These are phyloP conservation scores for Ceratobasidium sp. DNA, from an alignment of 1,284 basidiomycete genomes.

Conservation along the genomic window DNA sequence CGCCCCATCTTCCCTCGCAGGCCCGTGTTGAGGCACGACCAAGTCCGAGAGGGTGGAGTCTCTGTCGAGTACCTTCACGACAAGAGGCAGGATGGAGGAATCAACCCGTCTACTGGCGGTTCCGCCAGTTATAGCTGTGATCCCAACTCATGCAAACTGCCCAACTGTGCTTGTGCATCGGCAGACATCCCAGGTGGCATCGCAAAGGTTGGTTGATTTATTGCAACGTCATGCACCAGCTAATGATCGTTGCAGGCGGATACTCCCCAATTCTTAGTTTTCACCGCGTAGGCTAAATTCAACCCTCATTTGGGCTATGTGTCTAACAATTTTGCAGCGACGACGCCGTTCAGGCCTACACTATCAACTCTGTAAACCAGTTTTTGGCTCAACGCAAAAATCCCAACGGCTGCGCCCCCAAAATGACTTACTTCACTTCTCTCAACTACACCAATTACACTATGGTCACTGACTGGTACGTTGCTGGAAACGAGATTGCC, in stretches of 20 bases:
- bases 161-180: constrained; percentile 77
- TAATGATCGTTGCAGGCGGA: constrained; percentile 59
- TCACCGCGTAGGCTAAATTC: constrained; percentile 60
- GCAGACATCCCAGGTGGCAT: constrained; percentile 76
- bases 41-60: constrained; percentile 58
- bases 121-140: constrained; percentile 75
- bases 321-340: constrained; percentile 48
- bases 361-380: constrained; percentile 74
- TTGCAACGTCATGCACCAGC: constrained; percentile 29
- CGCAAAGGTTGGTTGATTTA: constrained; percentile 59
- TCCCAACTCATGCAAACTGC: constrained; percentile 69
- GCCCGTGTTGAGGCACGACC: constrained; percentile 58
- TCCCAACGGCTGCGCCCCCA: constrained; percentile 81
- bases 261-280: constrained; percentile 76
- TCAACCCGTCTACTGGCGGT: constrained; percentile 61
- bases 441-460: constrained; percentile 82
- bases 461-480: constrained; percentile 84
- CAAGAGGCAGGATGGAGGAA: constrained; percentile 45
- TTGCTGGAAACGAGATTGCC: constrained; percentile 87
- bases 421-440: constrained; percentile 80
- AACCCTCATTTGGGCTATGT: constrained; percentile 8
- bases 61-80: constrained; percentile 20
- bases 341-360: constrained; percentile 76
- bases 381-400: constrained; percentile 82
- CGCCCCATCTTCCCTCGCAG: constrained; percentile 54